Evolutionary conservation across 495 filamentous ascomycete species (phyloP), one percentile per base, ranked within the genome.

Genomic region (Penicillium turbatum): DNA sequence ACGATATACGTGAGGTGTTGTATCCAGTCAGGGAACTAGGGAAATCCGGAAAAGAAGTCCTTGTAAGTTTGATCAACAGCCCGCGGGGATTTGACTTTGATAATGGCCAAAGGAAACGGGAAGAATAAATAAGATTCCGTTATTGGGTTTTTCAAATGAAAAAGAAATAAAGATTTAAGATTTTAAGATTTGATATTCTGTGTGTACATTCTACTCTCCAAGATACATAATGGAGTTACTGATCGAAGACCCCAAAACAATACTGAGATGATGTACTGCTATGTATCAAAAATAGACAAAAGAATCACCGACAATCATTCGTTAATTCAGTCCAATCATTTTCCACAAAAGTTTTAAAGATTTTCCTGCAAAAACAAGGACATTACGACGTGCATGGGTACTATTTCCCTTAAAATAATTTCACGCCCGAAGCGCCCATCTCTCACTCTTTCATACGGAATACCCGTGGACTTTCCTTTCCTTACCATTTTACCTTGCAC

Each of bases 401-500:
- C 6, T 10, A 12, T 31, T 34, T 34, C 29, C 29, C 27, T 32
- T 49, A 16, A 21, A 31, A 15, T 26, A n/a, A 40, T 19, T 38
- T 37, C 32, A 55, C 50, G 54, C 58, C 40, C 46, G 41, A 54
- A 42, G 49, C 45, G 48, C 44, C 40, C 45, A 24, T 34, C 42
- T 44, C 17, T 9, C 53, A 51, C 53, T 54, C 48, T 48, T 44
- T 45, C 31, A 49, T 42, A 42, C 17, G 46, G 21, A 24, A 24
- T 34, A 35, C 48, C n/a, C n/a, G n/a, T n/a, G n/a, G n/a, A 12
- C 10, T 42, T 29, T 16, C 44, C 53, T 32, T 36, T 52, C 45
- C 56, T 31, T 31, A 45, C 42, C 40, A 30, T 17, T 37, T 36
- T 27, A 5, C 48, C 51, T 49, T 54, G 54, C 54, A 55, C 45